phyloP scores from a whole-genome alignment of 176 grass and related monocot genomes.

The Leersia perrieri region DNA sequence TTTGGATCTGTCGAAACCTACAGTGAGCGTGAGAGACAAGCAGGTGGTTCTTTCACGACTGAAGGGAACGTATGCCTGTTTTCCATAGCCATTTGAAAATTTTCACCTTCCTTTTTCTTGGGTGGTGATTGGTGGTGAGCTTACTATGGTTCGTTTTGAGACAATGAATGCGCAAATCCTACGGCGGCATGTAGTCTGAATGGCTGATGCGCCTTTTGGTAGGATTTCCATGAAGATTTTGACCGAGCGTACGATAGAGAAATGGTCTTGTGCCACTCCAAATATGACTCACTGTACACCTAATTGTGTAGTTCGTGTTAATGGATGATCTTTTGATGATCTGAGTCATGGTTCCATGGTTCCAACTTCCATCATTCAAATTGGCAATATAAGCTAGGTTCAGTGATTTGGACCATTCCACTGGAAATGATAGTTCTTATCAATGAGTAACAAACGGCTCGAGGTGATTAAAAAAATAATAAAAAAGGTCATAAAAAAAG shows the following conservation, averaged over 20 bases:
- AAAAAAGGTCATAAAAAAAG: too few species aligned
- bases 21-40: constrained; percentile 50
- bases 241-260: neutral
- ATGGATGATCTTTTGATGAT: neutral
- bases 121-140: neutral
- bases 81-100: neutral
- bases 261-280: neutral
- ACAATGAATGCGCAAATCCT: neutral
- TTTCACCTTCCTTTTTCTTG: neutral
- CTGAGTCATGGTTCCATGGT: too few species aligned
- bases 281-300: neutral
- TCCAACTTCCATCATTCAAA: neutral
- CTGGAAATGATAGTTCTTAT: neutral
- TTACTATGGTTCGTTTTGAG: neutral
- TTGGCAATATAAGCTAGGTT: neutral
- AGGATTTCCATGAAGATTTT: neutral
- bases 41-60: constrained; percentile 22
- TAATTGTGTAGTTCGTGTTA: too few species aligned
- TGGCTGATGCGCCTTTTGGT: neutral
- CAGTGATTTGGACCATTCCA: neutral
- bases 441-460: neutral
- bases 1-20: constrained; percentile 76
- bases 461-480: neutral
- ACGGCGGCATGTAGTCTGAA: neutral
- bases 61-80: neutral